Conservation (phyloP, 129 eudicot genomes). For the Chrysanthemum seticuspe region DNA sequence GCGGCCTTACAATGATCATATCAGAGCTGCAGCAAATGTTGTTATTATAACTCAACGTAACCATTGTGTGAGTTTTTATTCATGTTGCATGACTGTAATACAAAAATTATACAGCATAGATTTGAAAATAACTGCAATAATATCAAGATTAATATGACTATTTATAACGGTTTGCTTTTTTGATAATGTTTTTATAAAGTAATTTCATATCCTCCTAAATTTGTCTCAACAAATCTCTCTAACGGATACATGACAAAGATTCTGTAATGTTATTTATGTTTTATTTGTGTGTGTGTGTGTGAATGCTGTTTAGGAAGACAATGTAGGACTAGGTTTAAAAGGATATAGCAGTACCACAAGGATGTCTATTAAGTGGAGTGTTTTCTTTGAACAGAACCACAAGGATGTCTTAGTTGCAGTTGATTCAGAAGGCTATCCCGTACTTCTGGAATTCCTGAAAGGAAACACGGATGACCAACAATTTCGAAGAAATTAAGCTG, state of each 20-base stretch:
- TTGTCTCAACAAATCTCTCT: too few relatives aligned
- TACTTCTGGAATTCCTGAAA: slow-evolving; percentile 57
- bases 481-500: slow-evolving; percentile 54
- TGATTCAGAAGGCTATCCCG: slow-evolving; percentile 81
- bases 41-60: neutral
- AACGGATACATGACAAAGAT: too few relatives aligned
- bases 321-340: too few relatives aligned
- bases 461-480: slow-evolving; percentile 61
- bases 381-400: slow-evolving; percentile 82
- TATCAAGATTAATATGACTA: neutral
- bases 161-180: neutral
- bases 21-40: slow-evolving; percentile 99
- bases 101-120: neutral
- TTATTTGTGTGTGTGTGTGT: too few relatives aligned
- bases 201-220: too few relatives aligned
- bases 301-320: too few relatives aligned
- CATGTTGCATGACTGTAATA: neutral
- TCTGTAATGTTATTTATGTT: too few relatives aligned
- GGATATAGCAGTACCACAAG: too few relatives aligned
- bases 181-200: neutral
- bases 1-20: slow-evolving; percentile 98
- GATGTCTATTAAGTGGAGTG: neutral
- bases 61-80: neutral
- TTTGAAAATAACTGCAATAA: neutral
- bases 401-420: slow-evolving; percentile 93